A percentile compares a stretch with the other conserved stretches of the same genome.
phyloP scores from a whole-genome alignment of 1,284 basidiomycete genomes.

The Exsudoporus floridanus region DNA sequence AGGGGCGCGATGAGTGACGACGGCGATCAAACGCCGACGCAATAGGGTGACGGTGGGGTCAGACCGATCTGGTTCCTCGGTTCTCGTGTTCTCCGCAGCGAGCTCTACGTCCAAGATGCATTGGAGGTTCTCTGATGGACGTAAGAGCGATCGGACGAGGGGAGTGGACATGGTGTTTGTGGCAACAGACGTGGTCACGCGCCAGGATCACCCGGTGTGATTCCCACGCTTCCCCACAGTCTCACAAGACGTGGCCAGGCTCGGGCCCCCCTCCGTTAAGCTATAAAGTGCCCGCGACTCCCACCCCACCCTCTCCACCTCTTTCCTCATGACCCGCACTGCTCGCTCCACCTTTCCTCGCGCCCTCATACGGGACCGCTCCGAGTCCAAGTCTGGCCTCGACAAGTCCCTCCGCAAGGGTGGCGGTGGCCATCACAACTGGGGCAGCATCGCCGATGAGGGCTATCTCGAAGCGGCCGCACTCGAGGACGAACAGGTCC shows the following conservation, averaged over 20 bases:
- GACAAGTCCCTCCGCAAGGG: conserved; percentile 75
- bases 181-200: neutral
- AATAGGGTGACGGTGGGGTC: neutral
- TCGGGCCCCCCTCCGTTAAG: too few species aligned
- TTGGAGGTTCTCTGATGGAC: conserved; percentile 25
- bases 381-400: conserved; percentile 73
- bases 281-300: conserved; percentile 21
- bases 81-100: neutral
- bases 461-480: conserved; percentile 55
- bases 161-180: conserved; percentile 5
- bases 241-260: neutral
- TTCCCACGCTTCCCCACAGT: conserved; percentile 37
- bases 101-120: conserved; percentile 17
- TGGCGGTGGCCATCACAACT: conserved; percentile 80
- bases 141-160: conserved; percentile 17
- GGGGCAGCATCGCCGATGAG: conserved; percentile 74
- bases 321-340: conserved; percentile 68
- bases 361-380: conserved; percentile 76
- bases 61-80: neutral
- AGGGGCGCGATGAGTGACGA: conserved; percentile 20
- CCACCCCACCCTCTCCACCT: neutral
- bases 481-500: conserved; percentile 49
- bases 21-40: conserved; percentile 14
- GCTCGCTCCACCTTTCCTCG: conserved; percentile 71
- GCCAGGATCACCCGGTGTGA: neutral